Conservation (phyloP, 805 yeast species). For the Candida boidinii region DNA sequence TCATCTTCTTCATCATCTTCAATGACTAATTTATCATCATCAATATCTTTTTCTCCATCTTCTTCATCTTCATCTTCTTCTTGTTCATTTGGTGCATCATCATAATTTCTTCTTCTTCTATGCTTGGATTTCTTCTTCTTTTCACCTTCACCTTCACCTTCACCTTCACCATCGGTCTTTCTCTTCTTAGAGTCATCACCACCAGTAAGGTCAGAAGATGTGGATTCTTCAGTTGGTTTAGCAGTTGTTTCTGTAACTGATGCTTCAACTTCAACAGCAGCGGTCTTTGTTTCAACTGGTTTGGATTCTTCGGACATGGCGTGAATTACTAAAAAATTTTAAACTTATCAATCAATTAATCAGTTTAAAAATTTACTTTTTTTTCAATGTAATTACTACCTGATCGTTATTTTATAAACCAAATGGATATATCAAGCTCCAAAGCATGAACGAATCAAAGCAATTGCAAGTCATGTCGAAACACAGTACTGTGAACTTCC, state of each 20-base stretch:
- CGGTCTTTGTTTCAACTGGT: too few relatives aligned
- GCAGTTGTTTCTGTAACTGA: not conserved
- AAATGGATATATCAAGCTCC: too few relatives aligned
- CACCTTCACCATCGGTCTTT: not conserved
- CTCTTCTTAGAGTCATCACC: not conserved
- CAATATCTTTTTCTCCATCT: slow-evolving; percentile 35
- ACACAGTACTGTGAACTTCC: too few relatives aligned
- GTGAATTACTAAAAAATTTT: too few relatives aligned
- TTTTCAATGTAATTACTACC: too few relatives aligned
- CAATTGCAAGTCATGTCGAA: too few relatives aligned
- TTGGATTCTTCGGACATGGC: too few relatives aligned
- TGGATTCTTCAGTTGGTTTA: not conserved
- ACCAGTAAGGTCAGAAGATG: not conserved
- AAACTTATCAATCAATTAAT: too few relatives aligned
- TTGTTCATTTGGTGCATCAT: slow-evolving; percentile 12
- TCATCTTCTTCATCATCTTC: slow-evolving; percentile 74
- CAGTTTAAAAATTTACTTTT: too few relatives aligned
- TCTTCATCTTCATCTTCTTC: slow-evolving; percentile 22
- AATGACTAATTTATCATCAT: slow-evolving; percentile 43
- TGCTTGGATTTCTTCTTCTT: slow-evolving; percentile 15
- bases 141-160: slow-evolving; percentile 32
- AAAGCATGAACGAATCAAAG: too few relatives aligned
- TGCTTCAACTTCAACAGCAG: not conserved
- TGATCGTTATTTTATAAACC: too few relatives aligned
- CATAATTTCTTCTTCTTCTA: slow-evolving; percentile 14